phyloP scores from a whole-genome alignment of 192 early-diverging fungal species.

The Backusella circina region DNA sequence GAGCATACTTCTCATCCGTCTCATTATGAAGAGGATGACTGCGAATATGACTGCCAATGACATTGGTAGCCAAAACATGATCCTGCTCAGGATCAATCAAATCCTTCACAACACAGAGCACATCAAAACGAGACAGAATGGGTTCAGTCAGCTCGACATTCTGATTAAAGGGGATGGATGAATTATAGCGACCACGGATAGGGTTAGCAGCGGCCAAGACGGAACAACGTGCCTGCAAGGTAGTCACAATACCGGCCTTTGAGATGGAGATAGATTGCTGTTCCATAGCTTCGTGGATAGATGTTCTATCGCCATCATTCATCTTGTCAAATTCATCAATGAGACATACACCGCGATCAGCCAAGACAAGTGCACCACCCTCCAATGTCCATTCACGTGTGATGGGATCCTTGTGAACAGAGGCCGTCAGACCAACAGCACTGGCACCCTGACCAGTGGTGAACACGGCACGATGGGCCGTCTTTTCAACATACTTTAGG shows the following conservation, averaged over 20 bases:
- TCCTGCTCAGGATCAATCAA: conserved; percentile 87
- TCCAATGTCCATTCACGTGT: conserved; percentile 89
- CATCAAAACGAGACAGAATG: conserved; percentile 97
- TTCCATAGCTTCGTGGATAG: conserved; percentile 95
- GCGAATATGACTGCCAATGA: conserved; percentile 87
- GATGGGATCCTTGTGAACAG: conserved; percentile 79
- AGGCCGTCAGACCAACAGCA: conserved; percentile 82
- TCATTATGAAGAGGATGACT: conserved; percentile 73
- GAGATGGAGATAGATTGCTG: conserved; percentile 87
- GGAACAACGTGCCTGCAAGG: conserved; percentile 81
- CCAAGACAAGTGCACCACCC: conserved; percentile 84
- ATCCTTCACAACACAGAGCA: conserved; percentile 95
- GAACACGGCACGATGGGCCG: conserved; percentile 80
- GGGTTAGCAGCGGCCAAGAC: conserved; percentile 84
- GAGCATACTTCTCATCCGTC: conserved; percentile 32
- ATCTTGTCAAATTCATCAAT: conserved; percentile 94
- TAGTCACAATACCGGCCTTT: conserved; percentile 85
- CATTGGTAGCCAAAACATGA: conserved; percentile 88
- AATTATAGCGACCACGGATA: conserved; percentile 80
- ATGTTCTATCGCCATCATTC: conserved; percentile 88
- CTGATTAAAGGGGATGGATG: conserved; percentile 89
- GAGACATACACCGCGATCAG: conserved; percentile 84
- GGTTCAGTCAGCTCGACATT: conserved; percentile 99
- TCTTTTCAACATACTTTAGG: conserved; percentile 82
- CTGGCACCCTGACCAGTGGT: conserved; percentile 86